These are phyloP conservation scores for Casuarina glauca DNA, from an alignment of 306 rosid species.

Conservation along the genomic window DNA sequence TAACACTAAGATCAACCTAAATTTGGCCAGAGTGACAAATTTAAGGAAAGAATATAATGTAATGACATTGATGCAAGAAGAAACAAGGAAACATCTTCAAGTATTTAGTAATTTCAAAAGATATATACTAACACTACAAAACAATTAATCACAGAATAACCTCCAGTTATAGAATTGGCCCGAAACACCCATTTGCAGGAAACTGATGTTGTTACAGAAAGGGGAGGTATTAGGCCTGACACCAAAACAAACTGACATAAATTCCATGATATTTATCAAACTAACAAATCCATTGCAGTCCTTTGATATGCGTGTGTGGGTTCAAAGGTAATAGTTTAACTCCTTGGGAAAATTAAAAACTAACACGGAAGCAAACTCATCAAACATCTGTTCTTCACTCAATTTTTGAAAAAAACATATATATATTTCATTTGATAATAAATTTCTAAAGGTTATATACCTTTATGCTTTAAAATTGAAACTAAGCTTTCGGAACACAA, in stretches of 20 bases:
- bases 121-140: neutral
- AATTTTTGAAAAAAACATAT: too few species aligned
- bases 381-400: neutral
- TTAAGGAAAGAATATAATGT: too few species aligned
- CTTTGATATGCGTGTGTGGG: neutral
- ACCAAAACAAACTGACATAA: neutral
- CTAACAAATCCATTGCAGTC: neutral
- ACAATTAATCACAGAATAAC: conserved; percentile 37
- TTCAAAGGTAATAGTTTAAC: neutral
- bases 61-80: too few species aligned
- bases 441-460: too few species aligned
- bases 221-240: neutral
- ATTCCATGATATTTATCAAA: neutral
- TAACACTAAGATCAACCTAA: too few species aligned
- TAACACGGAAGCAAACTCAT: neutral
- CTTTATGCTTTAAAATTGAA: too few species aligned
- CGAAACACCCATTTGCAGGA: neutral
- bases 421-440: too few species aligned
- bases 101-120: too few species aligned
- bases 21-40: too few species aligned
- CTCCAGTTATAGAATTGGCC: conserved; percentile 48
- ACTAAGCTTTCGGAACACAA: too few species aligned
- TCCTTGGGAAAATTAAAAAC: neutral
- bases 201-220: neutral
- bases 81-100: too few species aligned